These are phyloP conservation scores for Pythium volutum DNA, from an alignment of 352 stramenopile species.

Conservation along the genomic window DNA sequence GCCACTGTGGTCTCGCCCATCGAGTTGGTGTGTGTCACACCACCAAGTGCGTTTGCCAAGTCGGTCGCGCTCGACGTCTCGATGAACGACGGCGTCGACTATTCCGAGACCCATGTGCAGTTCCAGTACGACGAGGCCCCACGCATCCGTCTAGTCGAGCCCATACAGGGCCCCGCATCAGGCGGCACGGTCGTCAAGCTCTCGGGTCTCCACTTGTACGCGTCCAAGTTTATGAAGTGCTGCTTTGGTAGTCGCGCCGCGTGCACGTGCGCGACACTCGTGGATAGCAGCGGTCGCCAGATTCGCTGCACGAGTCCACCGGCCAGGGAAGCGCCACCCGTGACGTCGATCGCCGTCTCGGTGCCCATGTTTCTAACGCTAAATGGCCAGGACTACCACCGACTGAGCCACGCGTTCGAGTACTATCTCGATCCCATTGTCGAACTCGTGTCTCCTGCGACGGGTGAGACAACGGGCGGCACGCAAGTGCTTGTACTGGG, in stretches of 20 bases:
- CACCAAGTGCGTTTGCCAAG: conserved; percentile 32
- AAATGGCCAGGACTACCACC: conserved; percentile 73
- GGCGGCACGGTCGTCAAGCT: conserved; percentile 62
- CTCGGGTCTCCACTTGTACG: conserved; percentile 50
- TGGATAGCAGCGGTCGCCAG: conserved; percentile 28
- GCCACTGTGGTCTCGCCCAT: conserved; percentile 37
- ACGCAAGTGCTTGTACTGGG: conserved; percentile 55
- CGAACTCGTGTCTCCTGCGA: conserved; percentile 35
- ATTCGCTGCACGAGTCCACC: conserved; percentile 39
- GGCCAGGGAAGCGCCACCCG: conserved; percentile 17
- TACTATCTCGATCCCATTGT: conserved; percentile 50
- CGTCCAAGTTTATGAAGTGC: conserved; percentile 51
- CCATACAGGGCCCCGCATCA: conserved; percentile 35
- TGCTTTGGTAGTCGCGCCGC: conserved; percentile 52
- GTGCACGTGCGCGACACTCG: conserved; percentile 39
- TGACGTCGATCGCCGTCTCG: conserved; percentile 10
- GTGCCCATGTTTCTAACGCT: conserved; percentile 64
- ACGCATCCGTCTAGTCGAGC: conserved; percentile 46
- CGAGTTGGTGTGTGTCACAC: conserved; percentile 43
- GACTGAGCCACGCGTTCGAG: conserved; percentile 46
- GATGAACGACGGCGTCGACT: conserved; percentile 89
- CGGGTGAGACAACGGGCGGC: conserved; percentile 48
- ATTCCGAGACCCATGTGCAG: conserved; percentile 54
- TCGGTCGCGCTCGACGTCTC: conserved; percentile 61
- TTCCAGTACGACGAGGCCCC: conserved; percentile 60